Percentiles rank a stretch among this genome's conserved stretches.
Evolutionary conservation across 306 rosid species (phyloP).

Genomic region (Castanea sativa): DNA sequence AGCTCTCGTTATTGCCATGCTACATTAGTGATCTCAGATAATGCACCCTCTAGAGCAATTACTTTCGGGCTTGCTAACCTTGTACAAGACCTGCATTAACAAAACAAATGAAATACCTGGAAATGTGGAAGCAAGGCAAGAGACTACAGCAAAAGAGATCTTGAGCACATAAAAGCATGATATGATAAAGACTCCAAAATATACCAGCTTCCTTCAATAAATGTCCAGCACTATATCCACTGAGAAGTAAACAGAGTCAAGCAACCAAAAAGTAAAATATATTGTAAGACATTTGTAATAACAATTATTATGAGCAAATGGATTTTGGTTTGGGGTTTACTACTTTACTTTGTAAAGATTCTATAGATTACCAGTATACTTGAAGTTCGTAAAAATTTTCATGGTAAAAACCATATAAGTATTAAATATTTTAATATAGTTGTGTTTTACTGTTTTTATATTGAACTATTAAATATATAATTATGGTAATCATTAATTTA

Average conservation of each 20-base stretch:
- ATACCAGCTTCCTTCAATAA: slow-evolving; percentile 76
- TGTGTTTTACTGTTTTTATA: too few species aligned
- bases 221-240: slow-evolving; percentile 78
- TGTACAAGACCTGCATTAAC: neutral
- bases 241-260: slow-evolving; percentile 35
- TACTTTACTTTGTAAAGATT: neutral
- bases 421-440: too few species aligned
- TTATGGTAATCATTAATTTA: too few species aligned
- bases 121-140: slow-evolving; percentile 84
- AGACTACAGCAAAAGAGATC: slow-evolving; percentile 87
- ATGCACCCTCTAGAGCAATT: neutral
- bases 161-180: slow-evolving; percentile 80
- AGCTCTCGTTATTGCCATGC: too few species aligned
- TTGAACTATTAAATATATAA: too few species aligned
- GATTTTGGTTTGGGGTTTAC: neutral
- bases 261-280: neutral
- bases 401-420: too few species aligned
- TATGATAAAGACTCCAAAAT: slow-evolving; percentile 78
- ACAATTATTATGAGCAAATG: neutral
- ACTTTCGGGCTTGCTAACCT: neutral
- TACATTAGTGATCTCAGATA: neutral
- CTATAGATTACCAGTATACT: neutral
- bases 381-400: neutral
- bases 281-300: neutral
- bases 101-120: slow-evolving; percentile 54